These are phyloP conservation scores for Neurospora sp. DNA, from an alignment of 495 filamentous ascomycete species.

Conservation along the genomic window DNA sequence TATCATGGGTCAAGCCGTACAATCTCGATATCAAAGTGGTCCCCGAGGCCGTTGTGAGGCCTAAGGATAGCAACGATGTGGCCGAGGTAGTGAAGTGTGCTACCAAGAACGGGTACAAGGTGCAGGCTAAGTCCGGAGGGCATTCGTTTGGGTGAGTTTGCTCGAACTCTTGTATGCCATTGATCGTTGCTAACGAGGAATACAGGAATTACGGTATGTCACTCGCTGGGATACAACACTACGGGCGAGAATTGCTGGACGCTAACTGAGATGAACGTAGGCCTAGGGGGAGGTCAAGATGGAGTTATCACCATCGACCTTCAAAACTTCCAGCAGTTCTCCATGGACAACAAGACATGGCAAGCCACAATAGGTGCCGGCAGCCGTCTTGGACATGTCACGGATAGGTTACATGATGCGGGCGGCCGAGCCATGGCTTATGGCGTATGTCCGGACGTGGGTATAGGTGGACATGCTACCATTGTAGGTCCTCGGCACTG, in stretches of 20 bases:
- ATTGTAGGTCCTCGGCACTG: slow-evolving; percentile 25
- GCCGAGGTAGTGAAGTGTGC: slow-evolving; percentile 52
- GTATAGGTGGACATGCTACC: slow-evolving; percentile 63
- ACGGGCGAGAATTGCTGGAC: neutral
- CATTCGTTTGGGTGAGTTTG: slow-evolving; percentile 52
- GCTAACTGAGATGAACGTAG: slow-evolving; percentile 18
- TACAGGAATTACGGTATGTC: slow-evolving; percentile 26
- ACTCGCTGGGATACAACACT: neutral
- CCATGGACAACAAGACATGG: slow-evolving; percentile 43
- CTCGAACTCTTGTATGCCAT: no score
- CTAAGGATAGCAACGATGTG: slow-evolving; percentile 46
- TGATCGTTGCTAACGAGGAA: slow-evolving; percentile 5
- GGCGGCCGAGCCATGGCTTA: slow-evolving; percentile 58
- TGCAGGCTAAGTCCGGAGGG: slow-evolving; percentile 62
- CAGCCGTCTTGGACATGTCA: slow-evolving; percentile 50
- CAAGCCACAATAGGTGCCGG: slow-evolving; percentile 59
- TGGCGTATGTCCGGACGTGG: slow-evolving; percentile 53
- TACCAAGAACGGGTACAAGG: slow-evolving; percentile 39
- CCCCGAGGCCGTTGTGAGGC: slow-evolving; percentile 54
- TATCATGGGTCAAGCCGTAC: slow-evolving; percentile 41
- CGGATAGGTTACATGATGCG: slow-evolving; percentile 44
- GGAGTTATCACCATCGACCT: slow-evolving; percentile 51
- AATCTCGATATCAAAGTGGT: slow-evolving; percentile 53
- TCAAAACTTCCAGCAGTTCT: slow-evolving; percentile 42
- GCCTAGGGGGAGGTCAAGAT: slow-evolving; percentile 44